Percentiles rank a stretch among this genome's conserved stretches.
phyloP scores from a whole-genome alignment of 495 filamentous ascomycete species.

The Aspergillus ellipticus region DNA sequence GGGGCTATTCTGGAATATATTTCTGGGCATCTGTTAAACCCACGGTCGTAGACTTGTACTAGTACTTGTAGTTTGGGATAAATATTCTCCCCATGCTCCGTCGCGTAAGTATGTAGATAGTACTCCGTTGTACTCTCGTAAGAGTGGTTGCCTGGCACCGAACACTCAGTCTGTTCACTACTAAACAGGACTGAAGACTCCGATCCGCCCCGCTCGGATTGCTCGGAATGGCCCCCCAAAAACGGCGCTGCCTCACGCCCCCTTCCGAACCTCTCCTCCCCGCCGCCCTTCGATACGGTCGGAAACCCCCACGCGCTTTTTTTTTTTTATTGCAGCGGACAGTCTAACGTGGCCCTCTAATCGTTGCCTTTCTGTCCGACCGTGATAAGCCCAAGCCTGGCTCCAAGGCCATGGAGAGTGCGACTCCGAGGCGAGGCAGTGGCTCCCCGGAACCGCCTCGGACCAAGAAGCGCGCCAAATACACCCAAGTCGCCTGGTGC shows the following conservation, averaged over 20 bases:
- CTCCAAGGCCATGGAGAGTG: slow-evolving; percentile 1
- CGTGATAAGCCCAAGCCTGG: background rate
- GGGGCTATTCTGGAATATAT: background rate
- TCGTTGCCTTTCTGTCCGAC: background rate
- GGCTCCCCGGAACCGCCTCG: slow-evolving; percentile 18
- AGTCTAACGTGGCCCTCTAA: background rate
- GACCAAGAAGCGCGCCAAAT: slow-evolving; percentile 36
- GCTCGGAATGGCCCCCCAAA: background rate
- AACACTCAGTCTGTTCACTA: too few species aligned
- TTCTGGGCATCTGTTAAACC: too few species aligned
- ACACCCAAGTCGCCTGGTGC: slow-evolving; percentile 40
- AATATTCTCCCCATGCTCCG: too few species aligned
- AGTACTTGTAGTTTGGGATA: too few species aligned
- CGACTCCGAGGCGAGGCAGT: slow-evolving; percentile 5
- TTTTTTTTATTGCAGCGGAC: background rate
- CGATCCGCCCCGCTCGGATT: background rate
- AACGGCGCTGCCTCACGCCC: background rate
- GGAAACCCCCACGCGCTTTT: background rate
- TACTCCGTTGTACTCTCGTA: too few species aligned
- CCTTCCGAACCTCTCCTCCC: background rate
- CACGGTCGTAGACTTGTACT: too few species aligned
- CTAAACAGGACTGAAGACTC: too few species aligned
- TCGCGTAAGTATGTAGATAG: too few species aligned
- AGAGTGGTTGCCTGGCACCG: too few species aligned
- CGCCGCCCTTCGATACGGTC: background rate